Base-by-base conservation (phyloP, 345 rosid genomes). In the Streptanthus diversifolius region DNA sequence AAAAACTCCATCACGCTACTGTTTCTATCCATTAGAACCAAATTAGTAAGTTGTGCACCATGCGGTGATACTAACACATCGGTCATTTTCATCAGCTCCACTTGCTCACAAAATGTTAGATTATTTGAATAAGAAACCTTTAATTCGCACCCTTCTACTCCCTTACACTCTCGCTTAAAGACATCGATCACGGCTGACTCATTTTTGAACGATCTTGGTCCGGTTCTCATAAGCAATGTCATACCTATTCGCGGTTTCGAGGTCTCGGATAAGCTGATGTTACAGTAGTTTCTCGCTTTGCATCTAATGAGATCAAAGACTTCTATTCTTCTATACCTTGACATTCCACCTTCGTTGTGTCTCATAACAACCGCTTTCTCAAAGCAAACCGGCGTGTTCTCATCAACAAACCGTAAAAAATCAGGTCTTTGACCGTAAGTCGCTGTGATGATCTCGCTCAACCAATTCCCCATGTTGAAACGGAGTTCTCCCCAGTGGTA, bases 311-410 rank as follows among this genome's bases (percentile, higher is more conserved):
- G 68, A 68, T 89, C 92, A 48, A 80, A 89, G 1, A 75, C 84
- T 66, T 91, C 89, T 66, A 82, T 81, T 77, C 85, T 86, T 59
- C 81, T 82, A 32, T 84, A 81, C 58, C 82, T 84, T n/a, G 93
- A 83, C 92, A 89, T 86, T n/a, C 90, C 95, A 37, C 92, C 98
- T 43, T 88, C 90, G 29, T 82, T 83, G 70, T 86, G 95, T 75
- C 96, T 85, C 92, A 85, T 90, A 62, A 86, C 93, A 35, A 89
- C 86, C 0, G 87, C 86, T 69, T 88, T 87, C 58, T 84, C 87
- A 8, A 90, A 92, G 75, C 98, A 92, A 41, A 80, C 79, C 4
- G 90, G 82, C 12, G 39, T 66, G 37, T 25, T 27, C 8, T 77
- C 71, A 24, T 68, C 71, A 21, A 59, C 15, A 53, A 77, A 77